phyloP scores from a whole-genome alignment of 192 early-diverging fungal species.

The Umbelopsis ramanniana region DNA sequence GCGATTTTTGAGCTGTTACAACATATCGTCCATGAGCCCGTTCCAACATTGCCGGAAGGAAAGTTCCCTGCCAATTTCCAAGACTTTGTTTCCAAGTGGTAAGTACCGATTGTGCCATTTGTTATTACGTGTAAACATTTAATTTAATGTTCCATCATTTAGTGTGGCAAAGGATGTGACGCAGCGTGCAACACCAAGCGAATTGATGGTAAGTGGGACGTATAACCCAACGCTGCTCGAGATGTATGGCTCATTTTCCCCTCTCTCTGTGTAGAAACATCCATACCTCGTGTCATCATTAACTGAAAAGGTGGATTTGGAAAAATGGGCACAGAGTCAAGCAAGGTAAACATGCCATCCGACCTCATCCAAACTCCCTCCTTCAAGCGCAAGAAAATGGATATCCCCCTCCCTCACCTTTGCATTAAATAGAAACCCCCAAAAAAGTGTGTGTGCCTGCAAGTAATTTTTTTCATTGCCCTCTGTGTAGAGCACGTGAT shows the following conservation, averaged over 20 bases:
- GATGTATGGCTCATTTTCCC: background rate
- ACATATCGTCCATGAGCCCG: conserved; percentile 87
- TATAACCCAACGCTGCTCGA: no score
- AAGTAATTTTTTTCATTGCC: background rate
- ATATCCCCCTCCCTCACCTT: background rate
- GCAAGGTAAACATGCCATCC: background rate
- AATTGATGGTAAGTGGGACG: conserved; percentile 56
- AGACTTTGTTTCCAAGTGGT: conserved; percentile 78
- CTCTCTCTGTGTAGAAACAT: conserved; percentile 33
- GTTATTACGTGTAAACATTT: background rate
- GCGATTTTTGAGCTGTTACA: conserved; percentile 94
- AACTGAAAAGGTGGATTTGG: conserved; percentile 25
- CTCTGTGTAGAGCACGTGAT: background rate
- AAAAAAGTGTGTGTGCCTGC: background rate
- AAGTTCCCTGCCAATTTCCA: conserved; percentile 79
- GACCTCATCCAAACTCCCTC: no score
- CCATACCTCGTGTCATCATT: conserved; percentile 17
- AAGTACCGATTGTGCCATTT: conserved; percentile 6
- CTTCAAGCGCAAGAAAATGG: conserved; percentile 2
- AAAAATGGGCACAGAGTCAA: conserved; percentile 23
- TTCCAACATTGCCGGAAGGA: conserved; percentile 76
- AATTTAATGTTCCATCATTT: conserved; percentile 9
- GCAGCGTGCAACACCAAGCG: conserved; percentile 65
- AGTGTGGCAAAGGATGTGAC: conserved; percentile 62
- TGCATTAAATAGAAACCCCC: background rate